Conservation (phyloP, 1,284 basidiomycete species). For the Phaffia rhodozyma region DNA sequence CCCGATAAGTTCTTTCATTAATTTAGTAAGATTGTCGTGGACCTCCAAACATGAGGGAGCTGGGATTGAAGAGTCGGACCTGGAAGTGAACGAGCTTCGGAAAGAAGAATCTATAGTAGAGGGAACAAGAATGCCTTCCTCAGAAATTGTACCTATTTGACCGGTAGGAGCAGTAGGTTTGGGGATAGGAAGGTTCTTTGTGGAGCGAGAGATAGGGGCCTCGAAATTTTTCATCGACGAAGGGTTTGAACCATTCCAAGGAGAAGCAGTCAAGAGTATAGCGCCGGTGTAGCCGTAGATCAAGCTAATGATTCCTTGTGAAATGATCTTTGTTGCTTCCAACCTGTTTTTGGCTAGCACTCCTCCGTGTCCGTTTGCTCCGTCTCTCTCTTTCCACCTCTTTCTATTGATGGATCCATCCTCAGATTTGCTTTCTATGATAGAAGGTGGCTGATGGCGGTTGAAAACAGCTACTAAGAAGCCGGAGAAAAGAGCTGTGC, state of each 20-base stretch:
- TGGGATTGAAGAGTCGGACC: no score
- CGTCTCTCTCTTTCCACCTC: neutral
- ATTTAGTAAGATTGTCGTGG: neutral
- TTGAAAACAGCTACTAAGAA: slow-evolving; percentile 18
- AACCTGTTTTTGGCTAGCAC: neutral
- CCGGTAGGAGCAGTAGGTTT: no score
- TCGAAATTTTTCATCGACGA: neutral
- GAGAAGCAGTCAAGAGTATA: slow-evolving; percentile 8
- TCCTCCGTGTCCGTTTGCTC: neutral
- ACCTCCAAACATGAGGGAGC: no score
- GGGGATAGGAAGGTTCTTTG: no score
- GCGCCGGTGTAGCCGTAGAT: slow-evolving; percentile 37
- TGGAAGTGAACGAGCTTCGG: no score
- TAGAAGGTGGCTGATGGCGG: slow-evolving; percentile 16
- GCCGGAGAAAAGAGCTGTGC: slow-evolving; percentile 24
- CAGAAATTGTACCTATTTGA: no score
- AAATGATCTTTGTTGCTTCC: neutral
- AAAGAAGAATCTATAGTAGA: no score
- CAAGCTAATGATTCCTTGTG: slow-evolving; percentile 5
- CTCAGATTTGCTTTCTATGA: slow-evolving; percentile 20
- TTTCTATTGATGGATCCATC: neutral
- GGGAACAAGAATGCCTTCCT: no score
- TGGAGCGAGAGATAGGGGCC: neutral
- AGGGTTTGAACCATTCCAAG: neutral
- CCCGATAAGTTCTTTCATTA: slow-evolving; percentile 10